Conservation (phyloP, 179 eudicot species). For the Silene vulgaris region DNA sequence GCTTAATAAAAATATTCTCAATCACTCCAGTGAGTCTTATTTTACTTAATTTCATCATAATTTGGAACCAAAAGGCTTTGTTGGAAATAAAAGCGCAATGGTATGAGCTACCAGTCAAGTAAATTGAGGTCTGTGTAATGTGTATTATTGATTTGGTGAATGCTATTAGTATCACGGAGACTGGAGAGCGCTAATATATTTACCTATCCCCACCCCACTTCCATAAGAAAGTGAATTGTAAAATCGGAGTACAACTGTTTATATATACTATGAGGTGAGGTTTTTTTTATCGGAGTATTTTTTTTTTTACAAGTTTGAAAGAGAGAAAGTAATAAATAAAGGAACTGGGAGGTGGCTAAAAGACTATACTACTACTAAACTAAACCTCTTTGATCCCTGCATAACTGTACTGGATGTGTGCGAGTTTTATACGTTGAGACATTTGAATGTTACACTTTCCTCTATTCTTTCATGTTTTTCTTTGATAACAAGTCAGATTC, state of each 20-base stretch:
- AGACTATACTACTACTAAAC: not conserved
- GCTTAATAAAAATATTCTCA: too few species aligned
- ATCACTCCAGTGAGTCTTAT: too few species aligned
- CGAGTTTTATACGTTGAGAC: not conserved
- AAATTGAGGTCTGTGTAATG: not conserved
- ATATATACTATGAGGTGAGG: too few species aligned
- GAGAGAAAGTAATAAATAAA: not conserved
- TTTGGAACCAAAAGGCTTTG: too few species aligned
- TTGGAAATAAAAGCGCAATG: not conserved
- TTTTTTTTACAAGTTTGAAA: not conserved
- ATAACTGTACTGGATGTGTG: not conserved
- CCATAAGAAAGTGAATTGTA: not conserved
- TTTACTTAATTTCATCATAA: too few species aligned
- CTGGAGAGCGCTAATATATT: not conserved
- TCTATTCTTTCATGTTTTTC: not conserved
- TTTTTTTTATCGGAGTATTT: too few species aligned
- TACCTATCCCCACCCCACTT: not conserved
- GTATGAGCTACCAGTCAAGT: not conserved
- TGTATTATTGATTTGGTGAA: constrained; percentile 10
- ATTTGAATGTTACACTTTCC: not conserved
- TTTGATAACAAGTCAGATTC: not conserved
- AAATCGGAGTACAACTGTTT: not conserved
- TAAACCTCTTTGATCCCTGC: not conserved
- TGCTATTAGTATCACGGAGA: not conserved
- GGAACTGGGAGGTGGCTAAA: not conserved